Evolutionary conservation across 805 yeast genomes (phyloP).

Genomic region (Ogataea paradorogensis): DNA sequence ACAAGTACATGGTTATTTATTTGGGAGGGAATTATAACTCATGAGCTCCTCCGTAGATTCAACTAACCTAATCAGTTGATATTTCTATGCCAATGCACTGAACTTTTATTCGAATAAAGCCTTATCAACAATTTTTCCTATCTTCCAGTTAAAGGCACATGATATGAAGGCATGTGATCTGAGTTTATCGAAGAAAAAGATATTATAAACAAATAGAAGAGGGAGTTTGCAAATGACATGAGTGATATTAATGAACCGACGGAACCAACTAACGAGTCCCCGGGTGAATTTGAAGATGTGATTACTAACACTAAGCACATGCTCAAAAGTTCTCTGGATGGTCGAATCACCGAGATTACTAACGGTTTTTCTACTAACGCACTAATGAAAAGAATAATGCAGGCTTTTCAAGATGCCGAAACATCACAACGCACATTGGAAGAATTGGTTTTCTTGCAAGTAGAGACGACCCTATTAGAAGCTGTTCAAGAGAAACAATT

Average conservation of each 20-base stretch:
- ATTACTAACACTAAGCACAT: background rate
- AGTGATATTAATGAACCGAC: no score
- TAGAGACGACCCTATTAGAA: background rate
- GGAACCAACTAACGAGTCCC: no score
- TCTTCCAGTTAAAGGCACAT: background rate
- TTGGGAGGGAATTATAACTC: conserved; percentile 37
- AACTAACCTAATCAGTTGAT: conserved; percentile 40
- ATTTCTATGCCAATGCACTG: conserved; percentile 44
- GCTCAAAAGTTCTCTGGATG: background rate
- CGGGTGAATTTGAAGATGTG: no score
- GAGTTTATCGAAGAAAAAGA: background rate
- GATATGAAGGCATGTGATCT: background rate
- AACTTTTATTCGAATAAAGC: conserved; percentile 35
- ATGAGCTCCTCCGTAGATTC: conserved; percentile 32
- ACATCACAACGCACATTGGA: background rate
- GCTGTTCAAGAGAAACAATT: background rate
- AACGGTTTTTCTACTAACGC: background rate
- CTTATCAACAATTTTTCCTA: background rate
- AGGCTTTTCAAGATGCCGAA: background rate
- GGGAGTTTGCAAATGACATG: no score
- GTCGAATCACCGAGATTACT: background rate
- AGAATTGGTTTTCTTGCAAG: background rate
- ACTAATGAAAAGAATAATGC: background rate
- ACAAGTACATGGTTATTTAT: conserved; percentile 44
- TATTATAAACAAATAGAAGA: no score